Evolutionary conservation across 306 rosid species (phyloP).

Genomic region (Pterocarpus santalinus): DNA sequence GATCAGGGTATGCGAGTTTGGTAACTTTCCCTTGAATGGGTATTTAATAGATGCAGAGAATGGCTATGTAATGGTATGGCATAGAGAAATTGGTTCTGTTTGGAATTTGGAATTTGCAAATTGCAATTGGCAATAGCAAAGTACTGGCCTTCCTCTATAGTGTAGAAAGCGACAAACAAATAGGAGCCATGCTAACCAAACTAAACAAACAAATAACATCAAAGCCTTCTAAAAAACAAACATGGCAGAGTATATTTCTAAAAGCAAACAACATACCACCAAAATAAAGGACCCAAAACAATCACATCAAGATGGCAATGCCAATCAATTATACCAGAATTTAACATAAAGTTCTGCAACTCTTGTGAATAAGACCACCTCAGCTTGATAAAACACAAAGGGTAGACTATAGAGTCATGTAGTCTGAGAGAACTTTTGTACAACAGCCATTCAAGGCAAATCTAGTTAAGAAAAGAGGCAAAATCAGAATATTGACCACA

Average conservation of each 20-base stretch:
- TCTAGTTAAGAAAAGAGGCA: background rate
- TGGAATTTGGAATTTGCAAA: background rate
- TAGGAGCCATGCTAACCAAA: no score
- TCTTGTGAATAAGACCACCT: background rate
- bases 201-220: background rate
- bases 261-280: background rate
- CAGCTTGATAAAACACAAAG: background rate
- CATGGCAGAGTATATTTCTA: background rate
- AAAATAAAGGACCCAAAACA: background rate
- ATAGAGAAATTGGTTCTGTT: background rate
- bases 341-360: background rate
- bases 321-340: background rate
- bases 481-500: background rate
- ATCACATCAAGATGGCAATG: background rate
- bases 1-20: background rate
- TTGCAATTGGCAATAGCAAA: background rate
- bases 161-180: background rate
- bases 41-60: background rate
- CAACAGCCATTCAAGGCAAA: background rate
- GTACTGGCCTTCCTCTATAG: background rate
- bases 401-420: background rate
- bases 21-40: background rate
- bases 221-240: background rate
- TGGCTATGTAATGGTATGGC: background rate
- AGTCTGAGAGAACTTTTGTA: background rate